Evolutionary conservation across 495 filamentous ascomycete species (phyloP), one percentile per base, ranked within the genome.

Genomic region (Penicillium daleae): DNA sequence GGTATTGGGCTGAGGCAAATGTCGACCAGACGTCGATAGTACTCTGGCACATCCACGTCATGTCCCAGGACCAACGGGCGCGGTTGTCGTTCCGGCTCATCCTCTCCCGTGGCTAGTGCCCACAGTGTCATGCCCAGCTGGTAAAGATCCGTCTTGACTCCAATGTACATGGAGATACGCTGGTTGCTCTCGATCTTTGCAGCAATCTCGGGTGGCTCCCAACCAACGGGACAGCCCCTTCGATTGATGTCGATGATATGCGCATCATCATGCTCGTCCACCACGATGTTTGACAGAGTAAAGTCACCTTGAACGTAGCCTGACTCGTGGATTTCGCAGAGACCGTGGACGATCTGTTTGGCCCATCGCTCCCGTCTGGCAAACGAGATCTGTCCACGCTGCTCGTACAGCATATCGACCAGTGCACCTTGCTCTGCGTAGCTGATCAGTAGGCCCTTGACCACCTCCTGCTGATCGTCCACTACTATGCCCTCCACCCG

Each of bases 221-320:
- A 99, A 35, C 94, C 95, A 2, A 98, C 92, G 0, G 95, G 95
- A 66, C 95, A 99, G 15, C 95, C 95, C 64, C 95, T 83, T 31
- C 95, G 85, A 74, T 99, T 99, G 82, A 99, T 98, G 77, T 99
- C 95, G 74, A 99, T 99, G 63, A 99, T 98, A 64, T 94, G 91
- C 15, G 95, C 96, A 69, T 97, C 85, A 74, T 93, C 87, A 37
- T 90, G 71, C 2, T 81, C 82, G 69, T 98, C 91, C 67, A 99
- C 90, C 62, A 99, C 95, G 60, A 99, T 97, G 69, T 99, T 99
- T 4, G 94, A 96, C 10, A 99, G 80, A 0, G 95, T 99, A 63
- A 99, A 97, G 66, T 99, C 95, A 13, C 95, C 95, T 69, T 99
- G 95, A 27, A 99, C 95, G 72, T 97, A 99, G 35, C 95, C 96